These are phyloP conservation scores for Ajuga chamaepitys DNA, from an alignment of 257 asterid genomes.

Conservation along the genomic window DNA sequence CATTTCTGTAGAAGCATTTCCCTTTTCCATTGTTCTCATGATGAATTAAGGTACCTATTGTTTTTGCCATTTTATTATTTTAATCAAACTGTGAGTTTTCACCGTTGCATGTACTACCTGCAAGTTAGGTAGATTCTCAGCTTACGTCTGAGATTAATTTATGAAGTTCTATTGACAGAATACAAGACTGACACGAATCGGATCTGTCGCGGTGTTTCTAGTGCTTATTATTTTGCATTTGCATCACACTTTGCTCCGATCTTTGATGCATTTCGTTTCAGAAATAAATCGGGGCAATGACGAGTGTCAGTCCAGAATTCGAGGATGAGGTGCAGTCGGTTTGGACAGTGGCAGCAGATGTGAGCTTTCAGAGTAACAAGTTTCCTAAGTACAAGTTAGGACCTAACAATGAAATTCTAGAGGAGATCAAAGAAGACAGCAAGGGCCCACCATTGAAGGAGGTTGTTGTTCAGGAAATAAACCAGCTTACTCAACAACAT, in stretches of 20 bases:
- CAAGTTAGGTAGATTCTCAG: not conserved
- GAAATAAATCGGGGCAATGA: constrained; percentile 44
- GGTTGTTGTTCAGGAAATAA: constrained; percentile 62
- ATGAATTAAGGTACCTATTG: too few species aligned
- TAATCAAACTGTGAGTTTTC: not conserved
- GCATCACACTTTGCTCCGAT: not conserved
- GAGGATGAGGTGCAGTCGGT: constrained; percentile 54
- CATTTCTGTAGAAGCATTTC: not conserved
- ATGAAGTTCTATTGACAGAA: not conserved
- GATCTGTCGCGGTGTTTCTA: constrained; percentile 27
- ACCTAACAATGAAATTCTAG: constrained; percentile 70
- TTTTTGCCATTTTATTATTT: not conserved
- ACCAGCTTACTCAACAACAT: constrained; percentile 74
- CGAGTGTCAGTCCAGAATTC: constrained; percentile 80
- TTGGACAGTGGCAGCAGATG: constrained; percentile 64
- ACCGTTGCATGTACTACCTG: not conserved
- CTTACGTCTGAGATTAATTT: not conserved
- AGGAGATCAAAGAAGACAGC: constrained; percentile 62
- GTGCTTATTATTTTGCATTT: not conserved
- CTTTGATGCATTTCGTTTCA: constrained; percentile 28
- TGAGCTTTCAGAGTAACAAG: constrained; percentile 54
- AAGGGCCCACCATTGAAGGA: constrained; percentile 83
- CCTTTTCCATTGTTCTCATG: not conserved
- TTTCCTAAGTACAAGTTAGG: constrained; percentile 91
- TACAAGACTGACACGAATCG: not conserved